Base-by-base conservation (phyloP, 108 stramenopile species). In the Stephanodiscus minutulus region DNA sequence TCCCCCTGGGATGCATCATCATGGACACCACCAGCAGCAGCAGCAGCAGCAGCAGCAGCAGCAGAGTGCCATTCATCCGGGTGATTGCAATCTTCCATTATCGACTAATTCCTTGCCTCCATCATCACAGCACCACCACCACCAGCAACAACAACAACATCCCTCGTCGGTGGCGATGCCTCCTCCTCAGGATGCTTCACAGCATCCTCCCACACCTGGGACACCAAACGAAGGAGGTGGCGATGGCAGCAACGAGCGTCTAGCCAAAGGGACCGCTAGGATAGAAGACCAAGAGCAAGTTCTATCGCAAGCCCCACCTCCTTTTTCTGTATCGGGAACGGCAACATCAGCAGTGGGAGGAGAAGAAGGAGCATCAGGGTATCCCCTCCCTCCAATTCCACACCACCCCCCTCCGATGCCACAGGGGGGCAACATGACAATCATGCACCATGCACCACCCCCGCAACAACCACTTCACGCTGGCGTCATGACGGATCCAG, bases 21-120 rank as follows among this genome's bases (percentile, higher is more conserved):
- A 43, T 41, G 39, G 35, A 36, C 72, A 61, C 3, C 48, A 73
- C 37, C 69, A 64, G 64, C 41, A 10, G 65, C 41, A n/a, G 41
- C 66, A 20, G 41, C 49, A 33, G 49, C 59, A 66, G 43, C 43
- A 44, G 35, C 60, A 53, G 33, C 74, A 73, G 29, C 65, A 66
- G 61, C 61, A 78, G 56, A 70, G 47, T 70, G 66, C 52, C 80
- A 85, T 22, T 70, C 35, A 37, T 61, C 3, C 43, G 3, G 15
- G 15, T 44, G 13, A 2, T 17, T 44, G 15, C 15, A 44, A 79
- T 41, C 44, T 31, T 28, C 25, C 18, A 24, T 18, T 64, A 31
- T 25, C 36, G 29, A 39, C 47, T 1, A 48, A 47, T 35, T 4
- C 53, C 22, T 15, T 73, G 44, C 28, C 67, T 28, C 25, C 66